Evolutionary conservation across 2,329 filamentous ascomycete species (phyloP).

Genomic region (Pseudogymnoascus sp.): DNA sequence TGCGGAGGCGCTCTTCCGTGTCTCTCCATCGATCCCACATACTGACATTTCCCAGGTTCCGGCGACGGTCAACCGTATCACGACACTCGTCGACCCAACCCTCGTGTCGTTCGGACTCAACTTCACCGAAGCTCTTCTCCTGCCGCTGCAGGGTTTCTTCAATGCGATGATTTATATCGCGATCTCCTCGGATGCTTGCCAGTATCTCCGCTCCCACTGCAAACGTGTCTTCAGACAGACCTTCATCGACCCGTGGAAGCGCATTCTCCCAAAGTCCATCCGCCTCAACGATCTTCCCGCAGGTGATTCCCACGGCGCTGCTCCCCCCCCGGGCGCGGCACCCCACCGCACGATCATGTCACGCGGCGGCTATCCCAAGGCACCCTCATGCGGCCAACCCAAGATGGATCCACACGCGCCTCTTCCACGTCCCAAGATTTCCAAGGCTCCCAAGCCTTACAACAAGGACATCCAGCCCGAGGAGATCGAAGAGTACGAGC

Average conservation of each 20-base stretch:
- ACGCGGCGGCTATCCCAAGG: no score
- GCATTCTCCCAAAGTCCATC: no score
- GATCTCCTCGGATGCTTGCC: conserved; percentile 41
- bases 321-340: no score
- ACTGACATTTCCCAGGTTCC: conserved; percentile 46
- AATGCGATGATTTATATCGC: conserved; percentile 70
- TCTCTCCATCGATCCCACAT: not conserved
- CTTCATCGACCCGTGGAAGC: not conserved
- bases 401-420: not conserved
- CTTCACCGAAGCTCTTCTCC: conserved; percentile 62
- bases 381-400: not conserved
- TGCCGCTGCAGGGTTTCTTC: conserved; percentile 79
- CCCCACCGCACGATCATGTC: no score
- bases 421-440: no score
- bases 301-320: no score
- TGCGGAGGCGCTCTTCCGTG: no score
- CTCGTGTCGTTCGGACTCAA: conserved; percentile 51
- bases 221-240: not conserved
- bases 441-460: no score
- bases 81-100: conserved; percentile 52
- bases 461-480: not conserved
- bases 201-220: not conserved
- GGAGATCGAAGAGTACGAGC: not conserved
- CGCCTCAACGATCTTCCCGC: no score
- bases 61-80: conserved; percentile 69